Base-by-base conservation (phyloP, 2,329 filamentous ascomycete species). In the Chaetomium sp. region DNA sequence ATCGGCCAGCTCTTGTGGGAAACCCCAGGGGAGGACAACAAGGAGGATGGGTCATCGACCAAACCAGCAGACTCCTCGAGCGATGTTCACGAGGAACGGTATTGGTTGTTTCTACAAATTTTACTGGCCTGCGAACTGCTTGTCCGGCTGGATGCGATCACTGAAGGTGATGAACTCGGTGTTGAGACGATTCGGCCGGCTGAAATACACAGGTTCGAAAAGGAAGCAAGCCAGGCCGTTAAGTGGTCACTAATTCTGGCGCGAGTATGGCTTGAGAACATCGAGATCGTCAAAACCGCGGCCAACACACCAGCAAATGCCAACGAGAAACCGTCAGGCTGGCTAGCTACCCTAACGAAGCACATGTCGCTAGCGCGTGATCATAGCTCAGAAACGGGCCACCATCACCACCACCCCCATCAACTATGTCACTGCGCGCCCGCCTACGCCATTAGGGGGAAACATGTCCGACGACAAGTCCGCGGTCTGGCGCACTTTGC, bases 1-100 rank as follows among this genome's bases (percentile, higher is more conserved):
- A 74, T 90, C 1, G 87, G 87, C 6, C 86, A 89, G 69, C 77
- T 89, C 43, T 70, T 90, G 2, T 90, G 86, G 86, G 84, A 79
- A 12, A 71, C 74, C 12, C 70, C 74, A 5, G 66, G 75, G 33
- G 78, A 79, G 43, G 79, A 81, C 60, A 74, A 77, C 47, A 61
- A 78, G n/a, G 75, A 76, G 44, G 80, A 82, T 56, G 75, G 76
- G 27, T 73, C 76, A n/a, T 73, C 75, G 9, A 75, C 79, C 47
- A 73, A 75, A 49, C 77, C 81, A 56, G 74, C 73, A 19, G 72
- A 74, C 27, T 72, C 73, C 36, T 66, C 72, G 10, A 73, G 74
- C 51, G 80, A 82, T 61, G 72, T 80, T 35, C 78, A 76, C 33
- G 80, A 84, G 55, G 82, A 87, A 67, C 79, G 81, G 57, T 86